Conservation (phyloP, 75 land plant genomes). For the Larix kaempferi region DNA sequence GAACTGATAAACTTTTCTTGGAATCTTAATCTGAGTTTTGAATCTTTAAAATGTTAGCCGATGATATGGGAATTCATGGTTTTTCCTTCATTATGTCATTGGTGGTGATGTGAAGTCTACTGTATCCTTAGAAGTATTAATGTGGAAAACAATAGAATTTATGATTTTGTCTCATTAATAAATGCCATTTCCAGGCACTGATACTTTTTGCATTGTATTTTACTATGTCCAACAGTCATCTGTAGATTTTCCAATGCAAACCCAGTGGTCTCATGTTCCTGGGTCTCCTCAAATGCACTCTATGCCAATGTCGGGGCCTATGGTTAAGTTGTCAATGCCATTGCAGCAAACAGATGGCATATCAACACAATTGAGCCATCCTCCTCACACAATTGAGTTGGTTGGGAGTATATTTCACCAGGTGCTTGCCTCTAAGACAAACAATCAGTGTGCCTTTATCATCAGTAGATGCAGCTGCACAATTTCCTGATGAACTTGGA, state of each 20-base stretch:
- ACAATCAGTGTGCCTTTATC: constrained; percentile 21
- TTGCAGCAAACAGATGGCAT: constrained; percentile 31
- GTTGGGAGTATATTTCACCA: constrained; percentile 29
- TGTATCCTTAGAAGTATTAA: not conserved
- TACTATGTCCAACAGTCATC: constrained; percentile 27
- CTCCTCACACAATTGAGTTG: constrained; percentile 25
- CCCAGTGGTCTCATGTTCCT: constrained; percentile 67
- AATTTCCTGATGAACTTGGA: constrained; percentile 58
- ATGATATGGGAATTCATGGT: not conserved
- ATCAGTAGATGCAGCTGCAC: constrained; percentile 40
- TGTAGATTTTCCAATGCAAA: constrained; percentile 47
- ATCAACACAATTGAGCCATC: constrained; percentile 25
- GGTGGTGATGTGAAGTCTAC: not conserved
- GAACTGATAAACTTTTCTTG: not conserved
- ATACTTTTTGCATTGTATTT: not conserved
- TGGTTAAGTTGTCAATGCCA: constrained; percentile 35
- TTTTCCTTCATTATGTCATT: not conserved
- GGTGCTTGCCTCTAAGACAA: constrained; percentile 21
- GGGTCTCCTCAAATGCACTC: constrained; percentile 26
- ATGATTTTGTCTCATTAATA: not conserved
- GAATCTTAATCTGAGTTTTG: constrained; percentile 3
- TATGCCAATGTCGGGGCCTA: constrained; percentile 43
- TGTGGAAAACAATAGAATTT: not conserved
- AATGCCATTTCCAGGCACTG: not conserved
- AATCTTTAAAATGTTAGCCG: not conserved